Conservation (phyloP, 1,284 basidiomycete species). For the Albatrellus sp. region DNA sequence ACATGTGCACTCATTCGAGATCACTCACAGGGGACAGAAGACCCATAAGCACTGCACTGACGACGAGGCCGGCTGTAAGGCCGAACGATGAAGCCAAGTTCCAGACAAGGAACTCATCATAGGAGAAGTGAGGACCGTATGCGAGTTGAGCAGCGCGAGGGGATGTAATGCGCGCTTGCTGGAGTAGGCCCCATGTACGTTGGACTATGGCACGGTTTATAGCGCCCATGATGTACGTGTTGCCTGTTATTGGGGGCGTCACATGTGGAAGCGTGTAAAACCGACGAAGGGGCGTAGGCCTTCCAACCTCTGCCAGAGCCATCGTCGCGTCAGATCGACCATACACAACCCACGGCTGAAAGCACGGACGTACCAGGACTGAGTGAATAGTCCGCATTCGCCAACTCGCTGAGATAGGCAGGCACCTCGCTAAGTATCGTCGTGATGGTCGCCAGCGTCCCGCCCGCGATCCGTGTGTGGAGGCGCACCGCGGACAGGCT, state of each 20-base stretch:
- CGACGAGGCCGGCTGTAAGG: conserved; percentile 21
- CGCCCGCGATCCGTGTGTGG: conserved; percentile 51
- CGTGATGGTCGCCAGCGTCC: conserved; percentile 50
- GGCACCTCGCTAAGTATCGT: conserved; percentile 37
- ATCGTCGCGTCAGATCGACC: background rate
- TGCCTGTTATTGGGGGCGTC: conserved; percentile 33
- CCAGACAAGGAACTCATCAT: conserved; percentile 56
- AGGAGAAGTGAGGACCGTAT: conserved; percentile 61
- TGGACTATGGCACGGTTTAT: conserved; percentile 62
- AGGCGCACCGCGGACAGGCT: conserved; percentile 36
- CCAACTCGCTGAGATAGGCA: conserved; percentile 19
- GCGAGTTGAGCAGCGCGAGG: conserved; percentile 12
- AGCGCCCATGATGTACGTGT: conserved; percentile 48
- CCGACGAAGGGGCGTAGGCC: conserved; percentile 21
- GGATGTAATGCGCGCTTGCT: conserved; percentile 18
- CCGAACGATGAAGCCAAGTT: conserved; percentile 29
- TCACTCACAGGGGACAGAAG: conserved; percentile 12
- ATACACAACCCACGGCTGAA: background rate
- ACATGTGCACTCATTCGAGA: conserved; percentile 17
- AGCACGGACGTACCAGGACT: conserved; percentile 37
- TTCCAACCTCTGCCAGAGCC: conserved; percentile 26
- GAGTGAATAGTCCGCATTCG: conserved; percentile 32
- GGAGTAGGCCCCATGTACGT: conserved; percentile 66
- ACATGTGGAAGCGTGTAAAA: conserved; percentile 38
- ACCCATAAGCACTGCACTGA: background rate